Percentiles rank a stretch among this genome's conserved stretches.
Conservation (phyloP, 2,329 filamentous ascomycete species). For the Xylaria sp. region DNA sequence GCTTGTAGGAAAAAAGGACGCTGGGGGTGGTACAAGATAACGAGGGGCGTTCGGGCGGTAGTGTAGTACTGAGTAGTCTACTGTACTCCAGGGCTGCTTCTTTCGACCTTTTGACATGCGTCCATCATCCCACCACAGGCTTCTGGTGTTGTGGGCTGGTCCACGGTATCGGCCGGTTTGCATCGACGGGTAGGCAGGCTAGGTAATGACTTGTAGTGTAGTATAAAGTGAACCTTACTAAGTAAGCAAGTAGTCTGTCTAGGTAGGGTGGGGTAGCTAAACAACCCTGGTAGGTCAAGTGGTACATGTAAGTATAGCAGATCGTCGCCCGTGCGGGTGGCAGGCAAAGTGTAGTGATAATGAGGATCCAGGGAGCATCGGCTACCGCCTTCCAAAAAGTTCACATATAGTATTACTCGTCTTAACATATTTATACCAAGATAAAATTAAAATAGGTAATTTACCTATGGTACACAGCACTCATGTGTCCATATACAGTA, state of each 20-base stretch:
- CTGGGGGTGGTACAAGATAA: conserved; percentile 28
- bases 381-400: not conserved
- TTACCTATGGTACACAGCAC: conserved; percentile 7
- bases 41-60: conserved; percentile 16
- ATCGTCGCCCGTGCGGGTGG: not conserved
- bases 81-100: conserved; percentile 9
- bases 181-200: conserved; percentile 26
- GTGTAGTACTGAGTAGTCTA: not conserved
- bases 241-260: no score
- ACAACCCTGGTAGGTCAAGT: not conserved
- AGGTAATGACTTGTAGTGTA: conserved; percentile 30
- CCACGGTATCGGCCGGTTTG: conserved; percentile 33
- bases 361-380: not conserved
- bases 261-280: conserved; percentile 1
- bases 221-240: conserved; percentile 16
- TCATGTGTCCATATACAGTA: conserved; percentile 6
- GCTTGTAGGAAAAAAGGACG: conserved; percentile 19
- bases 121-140: conserved; percentile 27
- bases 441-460: not conserved
- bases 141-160: conserved; percentile 27
- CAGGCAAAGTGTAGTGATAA: no score
- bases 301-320: conserved; percentile 5
- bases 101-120: conserved; percentile 30
- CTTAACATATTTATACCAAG: conserved; percentile 24
- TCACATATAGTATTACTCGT: not conserved